These are phyloP conservation scores for Sporothrix pseudoabietina DNA, from an alignment of 2,329 filamentous ascomycete genomes.

Conservation along the genomic window DNA sequence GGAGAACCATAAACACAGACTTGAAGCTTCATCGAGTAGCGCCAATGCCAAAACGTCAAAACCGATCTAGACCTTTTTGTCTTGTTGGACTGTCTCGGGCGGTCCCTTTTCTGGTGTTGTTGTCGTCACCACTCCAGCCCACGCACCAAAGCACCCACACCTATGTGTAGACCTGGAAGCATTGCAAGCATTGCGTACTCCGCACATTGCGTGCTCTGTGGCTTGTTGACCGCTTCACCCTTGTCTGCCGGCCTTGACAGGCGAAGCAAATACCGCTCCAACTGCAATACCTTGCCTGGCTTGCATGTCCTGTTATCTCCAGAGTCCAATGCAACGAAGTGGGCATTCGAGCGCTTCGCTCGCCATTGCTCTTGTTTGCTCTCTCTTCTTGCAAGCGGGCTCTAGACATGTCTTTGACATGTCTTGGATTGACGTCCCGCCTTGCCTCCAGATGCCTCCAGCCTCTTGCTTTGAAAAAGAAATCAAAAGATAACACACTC, in stretches of 20 bases:
- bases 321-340: background rate
- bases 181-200: no score
- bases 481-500: background rate
- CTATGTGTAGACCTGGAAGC: no score
- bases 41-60: background rate
- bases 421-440: background rate
- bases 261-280: background rate
- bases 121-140: background rate
- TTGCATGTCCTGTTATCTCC: background rate
- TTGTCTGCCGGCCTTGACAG: background rate
- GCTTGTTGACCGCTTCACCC: background rate
- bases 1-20: background rate
- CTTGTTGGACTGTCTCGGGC: background rate
- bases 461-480: background rate
- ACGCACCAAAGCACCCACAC: no score
- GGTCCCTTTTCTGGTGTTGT: background rate
- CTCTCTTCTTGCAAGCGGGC: background rate
- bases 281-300: background rate
- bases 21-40: slow-evolving; percentile 16
- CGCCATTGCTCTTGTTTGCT: background rate
- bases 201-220: slow-evolving; percentile 5
- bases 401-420: background rate
- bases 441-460: background rate
- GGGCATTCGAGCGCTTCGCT: background rate
- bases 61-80: slow-evolving; percentile 3